Evolutionary conservation across 441 rosid genomes (phyloP).

Genomic region (Codiaeum variegatum): DNA sequence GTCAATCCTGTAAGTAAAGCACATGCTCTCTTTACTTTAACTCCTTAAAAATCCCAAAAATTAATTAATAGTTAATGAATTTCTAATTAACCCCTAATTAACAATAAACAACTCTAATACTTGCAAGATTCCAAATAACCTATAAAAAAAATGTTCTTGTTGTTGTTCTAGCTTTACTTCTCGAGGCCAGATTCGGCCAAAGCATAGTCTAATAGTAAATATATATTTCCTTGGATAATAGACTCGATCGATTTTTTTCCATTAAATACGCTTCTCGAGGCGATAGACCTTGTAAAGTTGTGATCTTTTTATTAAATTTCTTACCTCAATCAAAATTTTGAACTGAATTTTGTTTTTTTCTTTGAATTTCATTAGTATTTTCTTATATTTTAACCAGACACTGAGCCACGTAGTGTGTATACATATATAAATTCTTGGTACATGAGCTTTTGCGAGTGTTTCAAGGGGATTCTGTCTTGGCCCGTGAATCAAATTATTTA

Average conservation of each 20-base stretch:
- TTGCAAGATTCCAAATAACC: slow-evolving; percentile 25
- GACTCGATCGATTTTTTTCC: no score
- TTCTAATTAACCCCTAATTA: background rate
- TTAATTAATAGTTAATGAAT: background rate
- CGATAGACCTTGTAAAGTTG: background rate
- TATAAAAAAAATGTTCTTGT: background rate
- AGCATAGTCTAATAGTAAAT: no score
- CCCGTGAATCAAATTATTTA: slow-evolving; percentile 53
- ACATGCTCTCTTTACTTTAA: slow-evolving; percentile 28
- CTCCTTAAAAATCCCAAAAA: slow-evolving; percentile 21
- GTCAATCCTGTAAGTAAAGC: slow-evolving; percentile 26
- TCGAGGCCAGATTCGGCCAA: no score
- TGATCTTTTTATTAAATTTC: slow-evolving; percentile 17
- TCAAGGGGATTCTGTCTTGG: slow-evolving; percentile 50
- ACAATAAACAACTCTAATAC: slow-evolving; percentile 24
- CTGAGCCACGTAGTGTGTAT: slow-evolving; percentile 27
- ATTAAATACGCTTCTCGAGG: slow-evolving; percentile 40
- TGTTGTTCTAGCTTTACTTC: slow-evolving; percentile 10
- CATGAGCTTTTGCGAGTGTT: slow-evolving; percentile 32
- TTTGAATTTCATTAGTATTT: slow-evolving; percentile 2
- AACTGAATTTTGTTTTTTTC: slow-evolving; percentile 36
- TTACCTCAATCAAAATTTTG: slow-evolving; percentile 33
- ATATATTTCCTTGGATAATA: no score
- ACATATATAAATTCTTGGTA: slow-evolving; percentile 21
- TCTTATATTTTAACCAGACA: slow-evolving; percentile 21